Percentiles rank a stretch among this genome's conserved stretches.
Evolutionary conservation across 257 asterid species (phyloP).

Genomic region (Mentha longifolia): DNA sequence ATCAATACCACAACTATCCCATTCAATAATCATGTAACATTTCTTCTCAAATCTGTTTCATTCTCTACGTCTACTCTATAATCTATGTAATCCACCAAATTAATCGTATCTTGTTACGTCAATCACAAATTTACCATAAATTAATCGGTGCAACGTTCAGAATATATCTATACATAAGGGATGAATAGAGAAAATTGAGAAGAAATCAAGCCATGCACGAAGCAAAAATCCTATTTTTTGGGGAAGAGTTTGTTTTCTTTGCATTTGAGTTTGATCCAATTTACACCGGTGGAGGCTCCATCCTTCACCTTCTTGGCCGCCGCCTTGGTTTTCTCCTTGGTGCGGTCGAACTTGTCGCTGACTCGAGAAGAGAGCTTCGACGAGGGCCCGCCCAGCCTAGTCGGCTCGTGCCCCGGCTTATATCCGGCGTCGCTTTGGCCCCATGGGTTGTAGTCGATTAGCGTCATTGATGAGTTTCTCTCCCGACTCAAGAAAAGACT

Average conservation of each 20-base stretch:
- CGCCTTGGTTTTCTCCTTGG: slow-evolving; percentile 34
- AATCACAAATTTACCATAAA: not conserved
- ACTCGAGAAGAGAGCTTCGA: slow-evolving; percentile 38
- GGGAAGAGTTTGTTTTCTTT: slow-evolving; percentile 35
- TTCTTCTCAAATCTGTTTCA: not conserved
- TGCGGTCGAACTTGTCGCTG: slow-evolving; percentile 37
- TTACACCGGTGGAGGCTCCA: slow-evolving; percentile 45
- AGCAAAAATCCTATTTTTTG: slow-evolving; percentile 22
- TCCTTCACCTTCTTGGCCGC: slow-evolving; percentile 44
- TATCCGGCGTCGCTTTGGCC: not conserved
- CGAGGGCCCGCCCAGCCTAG: slow-evolving; percentile 40
- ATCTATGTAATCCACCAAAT: too few species aligned
- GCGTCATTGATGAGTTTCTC: slow-evolving; percentile 13
- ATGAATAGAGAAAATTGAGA: not conserved
- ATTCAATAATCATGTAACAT: not conserved
- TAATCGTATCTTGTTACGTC: too few species aligned
- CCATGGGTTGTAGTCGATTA: slow-evolving; percentile 34
- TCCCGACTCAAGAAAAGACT: slow-evolving; percentile 35
- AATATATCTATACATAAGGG: not conserved
- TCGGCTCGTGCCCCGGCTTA: slow-evolving; percentile 24
- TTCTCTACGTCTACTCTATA: not conserved
- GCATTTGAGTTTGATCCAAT: slow-evolving; percentile 42
- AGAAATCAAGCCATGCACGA: not conserved
- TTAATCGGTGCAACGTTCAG: not conserved
- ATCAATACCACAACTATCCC: slow-evolving; percentile 31